Base-by-base conservation (phyloP, 2,329 filamentous ascomycete genomes). In the Colletotrichum sansevieriae region DNA sequence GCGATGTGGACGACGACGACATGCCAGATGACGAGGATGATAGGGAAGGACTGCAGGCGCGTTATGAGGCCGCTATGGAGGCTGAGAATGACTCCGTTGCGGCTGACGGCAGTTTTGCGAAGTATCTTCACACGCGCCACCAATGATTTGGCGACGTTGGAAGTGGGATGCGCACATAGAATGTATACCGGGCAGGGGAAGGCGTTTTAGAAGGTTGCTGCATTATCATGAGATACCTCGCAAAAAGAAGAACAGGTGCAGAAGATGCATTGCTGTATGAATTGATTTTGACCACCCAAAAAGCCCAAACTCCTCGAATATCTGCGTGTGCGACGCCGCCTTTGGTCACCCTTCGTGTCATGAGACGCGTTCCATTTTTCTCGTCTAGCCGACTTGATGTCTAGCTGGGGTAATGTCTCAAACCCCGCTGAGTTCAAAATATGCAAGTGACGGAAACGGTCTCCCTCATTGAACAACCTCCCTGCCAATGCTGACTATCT, bases 11-110 rank as follows among this genome's bases (percentile, higher is more conserved):
- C 25, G 84, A 87, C 47, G 86, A 88, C 29, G 85, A 87, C 9
- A 86, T 86, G 43, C 85, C 85, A 1, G 86, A 88, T 49, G 86
- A 88, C n/a, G 88, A 89, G 67, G 81, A 82, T 25, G 85, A 89
- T 71, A 85, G 88, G 70, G 87, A 91, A 70, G 90, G 92, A 2
- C 83, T 97, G 54, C 89, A 92, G 75, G 83, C 88, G 57, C 85
- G 94, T 71, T 98, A 98, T 77, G 87, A 92, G 76, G 87, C 92
- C 49, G 93, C 94, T 0, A 83, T 97, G 74, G 83, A 85, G 43
- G 87, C 89, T 12, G 87, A 87, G 20, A 81, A 80, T 18, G 83
- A 87, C 52, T 84, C 83, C 0, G 77, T 83, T 55, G 79, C 83
- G 74, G 82, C 84, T 6, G 85, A 88, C 52, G 87, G 87, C n/a